Evolutionary conservation across 1,139 yeast genomes (phyloP).

Genomic region (Blastobotrys proliferans): DNA sequence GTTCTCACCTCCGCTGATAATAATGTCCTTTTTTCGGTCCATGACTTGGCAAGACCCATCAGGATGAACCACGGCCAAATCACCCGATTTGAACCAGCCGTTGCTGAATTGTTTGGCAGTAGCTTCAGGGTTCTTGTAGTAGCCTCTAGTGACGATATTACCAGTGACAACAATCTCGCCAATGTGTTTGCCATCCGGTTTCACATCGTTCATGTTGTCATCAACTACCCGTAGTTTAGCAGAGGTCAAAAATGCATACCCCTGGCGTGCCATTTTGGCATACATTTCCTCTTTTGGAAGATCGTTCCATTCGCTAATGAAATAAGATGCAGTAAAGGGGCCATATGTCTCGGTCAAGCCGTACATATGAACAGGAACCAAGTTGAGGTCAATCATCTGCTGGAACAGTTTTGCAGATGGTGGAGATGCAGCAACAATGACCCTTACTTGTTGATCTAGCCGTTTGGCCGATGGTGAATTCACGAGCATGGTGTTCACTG

Average conservation of each 20-base stretch:
- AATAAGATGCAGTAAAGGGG: slow-evolving; percentile 36
- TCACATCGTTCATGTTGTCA: slow-evolving; percentile 48
- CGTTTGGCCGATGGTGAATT: slow-evolving; percentile 31
- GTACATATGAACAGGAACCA: slow-evolving; percentile 56
- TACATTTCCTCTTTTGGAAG: slow-evolving; percentile 27
- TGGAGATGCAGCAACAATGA: slow-evolving; percentile 40
- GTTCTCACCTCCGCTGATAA: slow-evolving; percentile 79
- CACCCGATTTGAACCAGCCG: slow-evolving; percentile 82
- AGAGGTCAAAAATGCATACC: slow-evolving; percentile 35
- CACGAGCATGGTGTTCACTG: slow-evolving; percentile 38
- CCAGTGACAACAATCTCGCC: slow-evolving; percentile 39
- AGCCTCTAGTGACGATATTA: slow-evolving; percentile 52
- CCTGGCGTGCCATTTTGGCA: slow-evolving; percentile 35
- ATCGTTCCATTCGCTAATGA: slow-evolving; percentile 33
- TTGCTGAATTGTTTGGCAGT: slow-evolving; percentile 53
- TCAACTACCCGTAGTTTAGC: slow-evolving; percentile 46
- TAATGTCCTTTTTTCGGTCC: slow-evolving; percentile 76
- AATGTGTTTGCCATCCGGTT: slow-evolving; percentile 36
- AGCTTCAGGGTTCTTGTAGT: slow-evolving; percentile 55
- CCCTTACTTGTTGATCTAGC: slow-evolving; percentile 31
- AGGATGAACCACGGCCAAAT: slow-evolving; percentile 56
- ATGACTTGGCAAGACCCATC: slow-evolving; percentile 59
- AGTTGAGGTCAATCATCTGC: slow-evolving; percentile 34
- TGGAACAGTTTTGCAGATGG: slow-evolving; percentile 37
- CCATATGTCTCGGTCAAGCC: slow-evolving; percentile 57